Evolutionary conservation across 2,329 filamentous ascomycete species (phyloP), one percentile per base, ranked within the genome.

Genomic region (Plectosphaerella sp.): DNA sequence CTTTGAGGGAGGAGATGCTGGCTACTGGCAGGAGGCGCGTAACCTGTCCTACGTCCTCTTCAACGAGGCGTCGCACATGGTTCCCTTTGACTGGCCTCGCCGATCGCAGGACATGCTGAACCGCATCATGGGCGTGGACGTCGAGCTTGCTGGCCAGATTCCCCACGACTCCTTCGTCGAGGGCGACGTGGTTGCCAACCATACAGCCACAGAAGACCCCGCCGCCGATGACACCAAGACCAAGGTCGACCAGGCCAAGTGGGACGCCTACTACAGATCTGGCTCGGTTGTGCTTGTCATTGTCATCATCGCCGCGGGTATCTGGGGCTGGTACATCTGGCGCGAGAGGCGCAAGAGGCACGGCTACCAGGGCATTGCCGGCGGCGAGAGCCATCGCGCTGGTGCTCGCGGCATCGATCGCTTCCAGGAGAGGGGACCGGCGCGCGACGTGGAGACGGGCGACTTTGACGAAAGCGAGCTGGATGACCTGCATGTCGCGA

Each of bases 51-150:
- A 99, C 65, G 86, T 99, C 33, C 78, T 95, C 41, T 96, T 97
- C 72, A 90, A 96, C 76, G 96, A 99, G 68, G 86, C 91, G 15
- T 96, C 89, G 48, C 94, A 99, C 70, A 99, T 99, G 94, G 94
- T 99, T 1, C 95, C 94, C 1, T 97, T 94, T 64, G 93, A 99
- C 69, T 89, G 88, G 61, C 87, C 93, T 1, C 85, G 91, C 47
- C 87, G 91, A 55, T 88, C 86, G 18, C 84, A 93, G 56, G 94
- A 97, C 67, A 99, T 99, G 94, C 84, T 99, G 15, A 93, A 99
- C 70, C 88, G 94, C 41, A 96, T 99, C 72, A 91, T 97, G 80
- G 83, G 84, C 47, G 90, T 99, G 41, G 91, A 97, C 65, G 95
- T 97, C 59, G 88, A 83, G 61, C 87, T 82, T 63, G 95, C 97